Percentiles rank a stretch among this genome's conserved stretches.
These are phyloP conservation scores for Coffea eugenioides DNA, from an alignment of 257 asterid genomes.

Conservation along the genomic window DNA sequence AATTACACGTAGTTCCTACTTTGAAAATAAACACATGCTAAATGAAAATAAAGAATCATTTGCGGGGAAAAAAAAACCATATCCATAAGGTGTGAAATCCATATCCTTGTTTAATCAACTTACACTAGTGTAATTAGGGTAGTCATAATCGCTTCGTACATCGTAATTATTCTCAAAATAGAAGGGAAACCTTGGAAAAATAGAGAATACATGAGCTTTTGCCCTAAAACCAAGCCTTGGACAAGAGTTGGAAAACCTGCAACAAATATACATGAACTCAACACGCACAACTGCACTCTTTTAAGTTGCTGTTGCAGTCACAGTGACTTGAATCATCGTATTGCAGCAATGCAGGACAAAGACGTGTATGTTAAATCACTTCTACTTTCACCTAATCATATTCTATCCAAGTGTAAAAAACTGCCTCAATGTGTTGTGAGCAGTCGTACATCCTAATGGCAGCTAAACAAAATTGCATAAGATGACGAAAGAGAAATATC, in stretches of 20 bases:
- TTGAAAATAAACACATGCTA: too few relatives aligned
- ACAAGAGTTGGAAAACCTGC: neutral
- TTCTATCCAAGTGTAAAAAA: neutral
- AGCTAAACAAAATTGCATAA: neutral
- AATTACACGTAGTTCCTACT: too few relatives aligned
- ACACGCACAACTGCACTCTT: neutral
- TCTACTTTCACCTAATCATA: neutral
- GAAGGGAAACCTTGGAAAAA: too few relatives aligned
- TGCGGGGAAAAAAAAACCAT: too few relatives aligned
- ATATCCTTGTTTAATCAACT: too few relatives aligned
- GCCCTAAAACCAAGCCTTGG: neutral
- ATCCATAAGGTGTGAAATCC: too few relatives aligned
- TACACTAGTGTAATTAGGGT: too few relatives aligned
- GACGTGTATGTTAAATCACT: neutral
- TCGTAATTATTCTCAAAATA: too few relatives aligned
- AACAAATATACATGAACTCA: neutral
- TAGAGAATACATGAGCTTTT: too few relatives aligned
- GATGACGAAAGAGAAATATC: neutral
- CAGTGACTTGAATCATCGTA: neutral
- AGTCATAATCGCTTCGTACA: too few relatives aligned
- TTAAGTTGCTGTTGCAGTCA: neutral
- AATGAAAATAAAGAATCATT: too few relatives aligned
- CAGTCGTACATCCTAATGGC: neutral
- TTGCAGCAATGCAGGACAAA: neutral
- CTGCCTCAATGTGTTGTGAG: neutral